Percentiles rank a stretch among this genome's conserved stretches.
Conservation (phyloP, 176 grass and related monocot genomes). For the Raddia distichophylla region DNA sequence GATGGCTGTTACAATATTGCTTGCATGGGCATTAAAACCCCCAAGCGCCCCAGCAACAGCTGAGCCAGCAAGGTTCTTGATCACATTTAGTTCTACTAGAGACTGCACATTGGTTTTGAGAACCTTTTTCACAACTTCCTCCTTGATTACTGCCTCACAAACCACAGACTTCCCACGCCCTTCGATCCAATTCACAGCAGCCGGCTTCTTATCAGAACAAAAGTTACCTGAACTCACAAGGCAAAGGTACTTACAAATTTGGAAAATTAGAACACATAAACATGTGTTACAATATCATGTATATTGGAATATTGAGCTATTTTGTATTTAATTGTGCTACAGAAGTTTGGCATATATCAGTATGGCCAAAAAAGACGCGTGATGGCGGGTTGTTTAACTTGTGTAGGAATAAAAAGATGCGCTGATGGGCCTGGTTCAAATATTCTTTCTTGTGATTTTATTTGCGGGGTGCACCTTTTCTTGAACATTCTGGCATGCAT, state of each 20-base stretch:
- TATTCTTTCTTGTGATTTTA: constrained; percentile 1
- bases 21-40: constrained; percentile 93
- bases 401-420: constrained; percentile 7
- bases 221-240: constrained; percentile 72
- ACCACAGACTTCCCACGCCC: constrained; percentile 94
- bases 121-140: constrained; percentile 89
- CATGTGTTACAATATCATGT: neutral
- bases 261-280: neutral
- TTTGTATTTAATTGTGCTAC: constrained; percentile 4
- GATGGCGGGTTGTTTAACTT: neutral
- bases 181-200: constrained; percentile 96
- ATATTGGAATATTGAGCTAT: neutral
- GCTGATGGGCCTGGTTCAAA: constrained; percentile 2
- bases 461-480: neutral
- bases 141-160: constrained; percentile 91
- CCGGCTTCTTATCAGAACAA: constrained; percentile 92
- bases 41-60: constrained; percentile 90
- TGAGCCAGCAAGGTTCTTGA: constrained; percentile 95
- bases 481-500: constrained; percentile 30
- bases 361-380: neutral
- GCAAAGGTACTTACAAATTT: neutral
- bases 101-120: constrained; percentile 86
- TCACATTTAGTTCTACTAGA: constrained; percentile 87
- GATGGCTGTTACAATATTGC: constrained; percentile 88
- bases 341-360: neutral